Evolutionary conservation across 75 land plant genomes (phyloP).

Genomic region (Picea sitchensis): DNA sequence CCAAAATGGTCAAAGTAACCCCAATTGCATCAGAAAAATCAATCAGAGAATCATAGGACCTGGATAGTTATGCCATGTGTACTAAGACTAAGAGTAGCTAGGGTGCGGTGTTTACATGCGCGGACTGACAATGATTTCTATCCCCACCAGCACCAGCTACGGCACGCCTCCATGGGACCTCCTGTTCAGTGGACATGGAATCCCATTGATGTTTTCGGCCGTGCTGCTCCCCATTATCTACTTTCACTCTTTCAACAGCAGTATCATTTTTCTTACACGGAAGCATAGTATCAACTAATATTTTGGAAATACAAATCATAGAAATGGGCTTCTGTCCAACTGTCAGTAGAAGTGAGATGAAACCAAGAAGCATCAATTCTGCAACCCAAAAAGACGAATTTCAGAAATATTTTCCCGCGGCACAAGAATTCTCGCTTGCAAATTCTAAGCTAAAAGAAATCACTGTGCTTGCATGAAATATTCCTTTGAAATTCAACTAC

Average conservation of each 20-base stretch:
- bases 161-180: conserved; percentile 3
- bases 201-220: neutral
- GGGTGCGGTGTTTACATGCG: neutral
- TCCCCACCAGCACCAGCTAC: neutral
- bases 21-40: neutral
- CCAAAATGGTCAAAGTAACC: neutral
- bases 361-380: conserved; percentile 69
- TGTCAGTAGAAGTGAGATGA: conserved; percentile 53
- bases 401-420: neutral
- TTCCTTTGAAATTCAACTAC: too few species aligned
- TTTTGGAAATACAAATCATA: conserved; percentile 32
- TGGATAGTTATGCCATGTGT: neutral
- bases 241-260: neutral
- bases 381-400: conserved; percentile 2
- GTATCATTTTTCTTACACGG: conserved; percentile 24
- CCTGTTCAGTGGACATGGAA: neutral
- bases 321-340: conserved; percentile 35
- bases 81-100: too few species aligned
- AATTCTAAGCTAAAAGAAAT: too few species aligned
- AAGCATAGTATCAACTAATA: conserved; percentile 22
- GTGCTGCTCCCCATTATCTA: neutral
- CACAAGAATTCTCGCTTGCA: too few species aligned
- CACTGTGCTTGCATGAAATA: too few species aligned
- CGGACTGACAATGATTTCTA: neutral
- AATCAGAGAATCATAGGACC: neutral